Base-by-base conservation (phyloP, 2,329 filamentous ascomycete species). In the Colletotrichum lentis region DNA sequence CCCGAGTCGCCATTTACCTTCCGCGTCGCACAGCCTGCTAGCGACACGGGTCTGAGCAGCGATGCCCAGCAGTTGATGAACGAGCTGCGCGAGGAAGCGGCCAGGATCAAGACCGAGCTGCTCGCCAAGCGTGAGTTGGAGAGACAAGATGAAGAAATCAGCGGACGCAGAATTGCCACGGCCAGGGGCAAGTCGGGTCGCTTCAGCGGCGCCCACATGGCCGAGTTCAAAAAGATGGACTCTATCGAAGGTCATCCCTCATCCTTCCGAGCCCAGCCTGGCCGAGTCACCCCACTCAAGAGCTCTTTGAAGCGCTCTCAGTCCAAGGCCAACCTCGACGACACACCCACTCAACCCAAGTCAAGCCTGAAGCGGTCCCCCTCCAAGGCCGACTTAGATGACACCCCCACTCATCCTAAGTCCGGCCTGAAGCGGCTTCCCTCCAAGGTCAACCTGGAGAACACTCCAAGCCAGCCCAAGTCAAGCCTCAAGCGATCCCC, bases 141-240 rank as follows among this genome's bases (percentile, higher is more conserved):
- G 71, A 77, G 78, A 52, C 74, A 78, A 31, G 81, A 84, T 49
- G 82, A 84, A 20, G 77, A 77, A 16, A 70, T 74, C 41, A 76
- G 78, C 18, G 80, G 79, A 44, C 90, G 95, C 72, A 93, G 89
- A 78, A 91, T 97, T 74, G 94, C 91, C 7, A 88, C 88, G 72
- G 88, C 94, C 14, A 96, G 90, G 80, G 90, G 92, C 72, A 94
- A 90, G 77, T 86, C 88, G 58, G 83, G 89, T 56, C 90, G 95
- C 53, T 98, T 90, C 80, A 97, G 93, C 76, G 90, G 93, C 70
- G 89, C 88, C 44, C 95, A 98, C 77, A 91, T 92, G 87, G 89
- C 90, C 57, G 88, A 95, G 75, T 97, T 98, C 81, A 93, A 93
- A 80, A 98, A 97, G 83, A 97, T 98, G 95, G 94, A 97, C 77